A percentile compares a stretch with the other conserved stretches of the same genome.
Conservation (phyloP, 345 rosid genomes). For the Dovyalis caffra region DNA sequence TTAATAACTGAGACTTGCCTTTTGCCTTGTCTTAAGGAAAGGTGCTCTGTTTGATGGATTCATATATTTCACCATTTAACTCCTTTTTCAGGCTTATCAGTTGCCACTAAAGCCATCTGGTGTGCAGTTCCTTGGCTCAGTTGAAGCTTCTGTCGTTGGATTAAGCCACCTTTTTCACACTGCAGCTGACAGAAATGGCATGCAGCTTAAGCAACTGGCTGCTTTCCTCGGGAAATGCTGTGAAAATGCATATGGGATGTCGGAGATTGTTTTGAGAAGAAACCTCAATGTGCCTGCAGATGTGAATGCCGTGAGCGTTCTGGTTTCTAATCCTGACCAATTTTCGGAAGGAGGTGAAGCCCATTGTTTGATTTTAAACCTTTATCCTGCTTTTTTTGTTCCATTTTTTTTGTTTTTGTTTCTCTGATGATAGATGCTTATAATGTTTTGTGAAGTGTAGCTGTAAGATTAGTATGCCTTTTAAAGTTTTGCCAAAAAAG, state of each 20-base stretch:
- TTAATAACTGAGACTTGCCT: not conserved
- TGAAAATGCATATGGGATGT: constrained; percentile 56
- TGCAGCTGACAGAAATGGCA: constrained; percentile 59
- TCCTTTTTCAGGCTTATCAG: constrained; percentile 33
- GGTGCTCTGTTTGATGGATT: constrained; percentile 8
- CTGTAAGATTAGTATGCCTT: not conserved
- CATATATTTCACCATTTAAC: not conserved
- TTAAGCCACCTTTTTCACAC: constrained; percentile 70
- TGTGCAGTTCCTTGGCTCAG: constrained; percentile 51
- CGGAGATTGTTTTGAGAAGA: constrained; percentile 75
- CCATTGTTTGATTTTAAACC: constrained; percentile 2
- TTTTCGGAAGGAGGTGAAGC: constrained; percentile 48
- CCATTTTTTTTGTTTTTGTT: not conserved
- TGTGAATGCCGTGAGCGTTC: constrained; percentile 72
- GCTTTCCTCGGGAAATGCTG: constrained; percentile 51
- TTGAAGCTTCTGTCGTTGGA: constrained; percentile 85
- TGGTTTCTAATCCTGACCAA: constrained; percentile 62
- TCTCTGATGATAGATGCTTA: not conserved
- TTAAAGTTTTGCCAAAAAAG: no score
- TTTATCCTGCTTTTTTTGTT: not conserved
- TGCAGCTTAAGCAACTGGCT: constrained; percentile 67
- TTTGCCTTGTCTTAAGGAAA: not conserved
- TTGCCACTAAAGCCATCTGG: constrained; percentile 21
- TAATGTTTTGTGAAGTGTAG: not conserved
- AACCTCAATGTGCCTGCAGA: constrained; percentile 65